phyloP scores from a whole-genome alignment of 2,329 filamentous ascomycete species.

The Tolypocladium tropicale region DNA sequence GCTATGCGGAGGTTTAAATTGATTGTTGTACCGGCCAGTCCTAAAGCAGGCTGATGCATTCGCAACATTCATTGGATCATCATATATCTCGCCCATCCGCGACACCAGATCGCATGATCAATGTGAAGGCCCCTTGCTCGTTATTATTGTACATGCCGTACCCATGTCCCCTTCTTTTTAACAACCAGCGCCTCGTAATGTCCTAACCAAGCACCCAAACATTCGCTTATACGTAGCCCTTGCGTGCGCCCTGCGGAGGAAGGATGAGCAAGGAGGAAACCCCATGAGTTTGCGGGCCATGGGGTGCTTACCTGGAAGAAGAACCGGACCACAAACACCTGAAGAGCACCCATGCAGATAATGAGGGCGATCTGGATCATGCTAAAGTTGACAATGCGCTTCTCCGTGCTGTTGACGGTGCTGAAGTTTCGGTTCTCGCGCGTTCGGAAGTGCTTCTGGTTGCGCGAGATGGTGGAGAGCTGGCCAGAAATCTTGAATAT shows the following conservation, averaged over 20 bases:
- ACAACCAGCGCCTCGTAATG: not conserved
- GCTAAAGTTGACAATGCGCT: slow-evolving; percentile 93
- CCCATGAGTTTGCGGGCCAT: not conserved
- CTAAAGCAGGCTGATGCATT: not conserved
- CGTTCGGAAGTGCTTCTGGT: slow-evolving; percentile 99
- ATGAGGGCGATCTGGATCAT: slow-evolving; percentile 88
- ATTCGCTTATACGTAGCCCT: slow-evolving; percentile 54
- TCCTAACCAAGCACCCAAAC: not conserved
- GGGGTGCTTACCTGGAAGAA: slow-evolving; percentile 72
- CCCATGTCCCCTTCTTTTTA: not conserved
- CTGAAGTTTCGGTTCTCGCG: slow-evolving; percentile 98
- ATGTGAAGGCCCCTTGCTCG: not conserved
- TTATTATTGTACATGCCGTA: not conserved
- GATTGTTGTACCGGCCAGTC: not conserved
- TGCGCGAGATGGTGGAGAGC: slow-evolving; percentile 86
- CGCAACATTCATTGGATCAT: not conserved
- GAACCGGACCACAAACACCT: slow-evolving; percentile 96
- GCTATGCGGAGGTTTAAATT: not conserved
- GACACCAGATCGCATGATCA: not conserved
- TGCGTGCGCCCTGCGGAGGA: slow-evolving; percentile 46
- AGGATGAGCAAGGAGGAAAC: slow-evolving; percentile 4
- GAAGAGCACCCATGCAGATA: slow-evolving; percentile 86
- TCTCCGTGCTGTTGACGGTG: slow-evolving; percentile 92
- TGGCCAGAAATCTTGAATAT: slow-evolving; percentile 91
- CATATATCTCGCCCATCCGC: not conserved